Evolutionary conservation across 2,329 filamentous ascomycete genomes (phyloP).

Genomic region (Aspergillus persii): DNA sequence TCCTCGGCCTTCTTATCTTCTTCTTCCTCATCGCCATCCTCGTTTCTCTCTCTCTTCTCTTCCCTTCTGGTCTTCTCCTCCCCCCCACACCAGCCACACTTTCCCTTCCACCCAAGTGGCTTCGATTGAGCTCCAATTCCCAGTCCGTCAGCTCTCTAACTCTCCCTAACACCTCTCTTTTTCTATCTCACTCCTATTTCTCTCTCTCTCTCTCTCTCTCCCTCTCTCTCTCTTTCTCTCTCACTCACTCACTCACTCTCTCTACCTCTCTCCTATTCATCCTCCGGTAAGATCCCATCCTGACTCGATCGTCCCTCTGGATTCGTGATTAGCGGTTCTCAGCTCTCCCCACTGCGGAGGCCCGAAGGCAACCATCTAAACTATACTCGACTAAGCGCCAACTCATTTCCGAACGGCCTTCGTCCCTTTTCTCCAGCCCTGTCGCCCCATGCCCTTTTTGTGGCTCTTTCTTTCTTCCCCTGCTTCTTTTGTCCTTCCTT

Average conservation of each 20-base stretch:
- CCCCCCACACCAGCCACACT: conserved; percentile 17
- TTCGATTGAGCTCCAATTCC: conserved; percentile 9
- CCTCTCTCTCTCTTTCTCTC: not conserved
- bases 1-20: no score
- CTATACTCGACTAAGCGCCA: conserved; percentile 1
- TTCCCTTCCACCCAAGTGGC: conserved; percentile 29
- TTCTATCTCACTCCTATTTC: not conserved
- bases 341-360: conserved; percentile 7
- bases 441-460: not conserved
- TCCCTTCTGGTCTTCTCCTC: not conserved
- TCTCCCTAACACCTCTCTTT: no score
- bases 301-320: not conserved
- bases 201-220: not conserved
- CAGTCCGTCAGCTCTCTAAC: not conserved
- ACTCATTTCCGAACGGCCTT: conserved; percentile 1
- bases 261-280: not conserved
- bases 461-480: conserved; percentile 1
- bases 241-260: not conserved
- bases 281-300: no score
- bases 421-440: not conserved
- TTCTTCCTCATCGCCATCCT: no score
- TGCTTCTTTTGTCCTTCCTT: no score
- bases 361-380: conserved; percentile 10
- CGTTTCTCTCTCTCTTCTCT: not conserved
- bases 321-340: no score